phyloP scores from a whole-genome alignment of 2,329 filamentous ascomycete species.

The Metarhizium brunneum region DNA sequence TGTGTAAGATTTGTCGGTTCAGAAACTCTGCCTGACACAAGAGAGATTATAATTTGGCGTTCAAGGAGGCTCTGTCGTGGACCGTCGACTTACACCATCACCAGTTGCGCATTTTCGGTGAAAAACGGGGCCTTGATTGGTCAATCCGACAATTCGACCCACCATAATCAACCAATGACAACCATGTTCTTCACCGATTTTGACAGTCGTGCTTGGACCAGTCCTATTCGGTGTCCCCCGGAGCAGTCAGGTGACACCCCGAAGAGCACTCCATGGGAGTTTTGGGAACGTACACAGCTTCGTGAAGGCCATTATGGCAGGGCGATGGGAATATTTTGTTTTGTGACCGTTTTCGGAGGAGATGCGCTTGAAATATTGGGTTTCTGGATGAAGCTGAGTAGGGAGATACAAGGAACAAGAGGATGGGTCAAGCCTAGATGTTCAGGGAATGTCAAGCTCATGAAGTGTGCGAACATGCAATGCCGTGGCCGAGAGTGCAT shows the following conservation, averaged over 20 bases:
- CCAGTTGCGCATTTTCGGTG: constrained; percentile 22
- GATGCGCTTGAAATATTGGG: background rate
- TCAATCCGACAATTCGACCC: constrained; percentile 9
- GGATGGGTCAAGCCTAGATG: background rate
- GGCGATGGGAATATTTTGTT: background rate
- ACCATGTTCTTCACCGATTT: constrained; percentile 22
- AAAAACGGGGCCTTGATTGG: constrained; percentile 20
- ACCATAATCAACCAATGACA: constrained; percentile 18
- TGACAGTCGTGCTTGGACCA: constrained; percentile 9
- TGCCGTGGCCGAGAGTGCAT: background rate
- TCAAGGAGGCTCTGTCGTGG: constrained; percentile 24
- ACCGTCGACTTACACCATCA: constrained; percentile 29
- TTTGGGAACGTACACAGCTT: background rate
- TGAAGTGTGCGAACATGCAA: background rate
- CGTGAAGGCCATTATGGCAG: background rate
- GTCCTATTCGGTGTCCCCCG: background rate
- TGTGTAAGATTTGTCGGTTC: constrained; percentile 30
- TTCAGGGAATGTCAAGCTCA: background rate
- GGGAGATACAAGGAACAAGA: background rate
- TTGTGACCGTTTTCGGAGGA: background rate
- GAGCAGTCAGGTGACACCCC: constrained; percentile 14
- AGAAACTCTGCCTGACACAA: constrained; percentile 27
- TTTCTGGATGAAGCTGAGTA: background rate
- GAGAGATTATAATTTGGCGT: constrained; percentile 30
- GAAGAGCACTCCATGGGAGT: background rate